phyloP scores from a whole-genome alignment of 2,329 filamentous ascomycete genomes.

The Rugonectria rugulosa region DNA sequence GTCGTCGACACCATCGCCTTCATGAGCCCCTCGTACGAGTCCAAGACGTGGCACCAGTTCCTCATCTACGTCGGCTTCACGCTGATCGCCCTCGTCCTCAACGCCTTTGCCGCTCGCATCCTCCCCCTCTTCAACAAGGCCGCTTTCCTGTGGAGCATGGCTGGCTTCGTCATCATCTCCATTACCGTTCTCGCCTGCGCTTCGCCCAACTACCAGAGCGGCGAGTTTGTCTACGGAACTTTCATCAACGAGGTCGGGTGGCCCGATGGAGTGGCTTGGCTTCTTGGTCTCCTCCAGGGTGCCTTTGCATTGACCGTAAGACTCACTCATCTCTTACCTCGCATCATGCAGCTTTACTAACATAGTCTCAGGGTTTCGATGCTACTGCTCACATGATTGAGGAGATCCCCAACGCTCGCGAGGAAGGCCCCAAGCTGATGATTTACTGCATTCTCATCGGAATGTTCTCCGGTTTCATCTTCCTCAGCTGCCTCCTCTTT shows the following conservation, averaged over 20 bases:
- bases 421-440: slow-evolving; percentile 72
- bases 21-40: slow-evolving; percentile 63
- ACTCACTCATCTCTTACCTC: too few relatives aligned
- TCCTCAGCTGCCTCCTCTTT: slow-evolving; percentile 70
- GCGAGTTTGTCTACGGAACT: slow-evolving; percentile 68
- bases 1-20: slow-evolving; percentile 71
- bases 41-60: slow-evolving; percentile 75
- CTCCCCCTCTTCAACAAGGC: slow-evolving; percentile 72
- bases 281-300: slow-evolving; percentile 61
- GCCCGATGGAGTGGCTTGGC: slow-evolving; percentile 71
- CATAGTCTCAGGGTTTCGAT: slow-evolving; percentile 5
- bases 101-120: slow-evolving; percentile 64
- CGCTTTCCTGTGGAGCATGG: slow-evolving; percentile 75
- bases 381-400: slow-evolving; percentile 61
- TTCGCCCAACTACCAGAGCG: slow-evolving; percentile 70
- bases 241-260: slow-evolving; percentile 75
- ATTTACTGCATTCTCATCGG: slow-evolving; percentile 70
- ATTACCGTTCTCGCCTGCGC: slow-evolving; percentile 73
- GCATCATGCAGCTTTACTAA: background rate
- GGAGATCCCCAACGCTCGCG: slow-evolving; percentile 65
- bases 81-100: slow-evolving; percentile 67
- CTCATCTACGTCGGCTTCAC: slow-evolving; percentile 74
- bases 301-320: slow-evolving; percentile 55
- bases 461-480: slow-evolving; percentile 66
- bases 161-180: slow-evolving; percentile 73